Conservation (phyloP, 148 eudicot genomes). For the Chenopodium quinoa region DNA sequence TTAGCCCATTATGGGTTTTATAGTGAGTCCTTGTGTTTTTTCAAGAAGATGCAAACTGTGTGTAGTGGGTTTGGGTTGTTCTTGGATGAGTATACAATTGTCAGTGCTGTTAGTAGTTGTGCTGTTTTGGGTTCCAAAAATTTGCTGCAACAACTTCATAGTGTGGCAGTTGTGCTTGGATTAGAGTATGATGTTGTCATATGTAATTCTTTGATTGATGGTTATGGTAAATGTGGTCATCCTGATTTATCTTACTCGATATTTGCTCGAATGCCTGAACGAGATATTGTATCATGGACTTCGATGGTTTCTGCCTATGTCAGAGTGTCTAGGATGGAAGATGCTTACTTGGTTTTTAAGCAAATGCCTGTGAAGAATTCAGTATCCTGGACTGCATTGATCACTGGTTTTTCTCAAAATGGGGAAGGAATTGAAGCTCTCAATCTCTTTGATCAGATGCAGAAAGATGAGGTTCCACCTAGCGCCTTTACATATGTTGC, state of each 20-base stretch:
- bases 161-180: conserved; percentile 40
- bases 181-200: conserved; percentile 41
- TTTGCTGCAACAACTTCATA: conserved; percentile 54
- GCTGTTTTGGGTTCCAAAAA: conserved; percentile 36
- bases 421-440: conserved; percentile 54
- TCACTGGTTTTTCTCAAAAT: conserved; percentile 50
- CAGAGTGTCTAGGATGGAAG: conserved; percentile 44
- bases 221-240: conserved; percentile 68
- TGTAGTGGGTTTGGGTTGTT: conserved; percentile 24
- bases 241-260: conserved; percentile 36
- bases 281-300: conserved; percentile 72
- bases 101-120: conserved; percentile 47
- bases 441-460: conserved; percentile 51
- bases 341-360: conserved; percentile 47
- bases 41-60: conserved; percentile 42
- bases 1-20: conserved; percentile 45
- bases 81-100: conserved; percentile 56
- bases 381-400: conserved; percentile 77
- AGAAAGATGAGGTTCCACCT: conserved; percentile 37
- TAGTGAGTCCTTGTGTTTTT: conserved; percentile 35
- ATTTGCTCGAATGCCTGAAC: conserved; percentile 50
- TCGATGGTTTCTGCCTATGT: conserved; percentile 62
- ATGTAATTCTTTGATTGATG: conserved; percentile 57
- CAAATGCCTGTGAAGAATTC: conserved; percentile 53
- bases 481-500: conserved; percentile 59